These are phyloP conservation scores for Aegilops longissima DNA, from an alignment of 176 grass and related monocot species.

Conservation along the genomic window DNA sequence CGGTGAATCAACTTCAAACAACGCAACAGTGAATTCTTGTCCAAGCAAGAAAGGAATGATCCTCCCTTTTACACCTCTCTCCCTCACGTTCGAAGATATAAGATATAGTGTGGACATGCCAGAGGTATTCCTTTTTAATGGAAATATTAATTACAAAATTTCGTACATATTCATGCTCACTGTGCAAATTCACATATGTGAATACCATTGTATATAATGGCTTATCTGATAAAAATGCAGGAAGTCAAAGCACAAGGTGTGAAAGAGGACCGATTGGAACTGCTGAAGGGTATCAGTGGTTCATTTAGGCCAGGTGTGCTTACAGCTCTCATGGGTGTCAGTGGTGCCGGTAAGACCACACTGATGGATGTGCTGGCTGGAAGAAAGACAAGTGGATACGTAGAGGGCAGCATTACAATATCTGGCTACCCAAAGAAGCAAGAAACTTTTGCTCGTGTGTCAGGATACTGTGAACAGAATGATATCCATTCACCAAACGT, in stretches of 20 bases:
- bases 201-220: background rate
- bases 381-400: constrained; percentile 79
- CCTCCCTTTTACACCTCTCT: constrained; percentile 70
- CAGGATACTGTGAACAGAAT: constrained; percentile 92
- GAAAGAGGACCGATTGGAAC: constrained; percentile 48
- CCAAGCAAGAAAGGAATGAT: constrained; percentile 63
- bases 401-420: constrained; percentile 71
- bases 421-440: constrained; percentile 86
- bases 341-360: constrained; percentile 88
- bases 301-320: constrained; percentile 93
- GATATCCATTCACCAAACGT: constrained; percentile 93
- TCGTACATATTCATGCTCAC: background rate
- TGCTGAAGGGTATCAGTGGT: constrained; percentile 76
- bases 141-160: constrained; percentile 30
- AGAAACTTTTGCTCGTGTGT: constrained; percentile 87
- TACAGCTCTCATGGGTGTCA: constrained; percentile 84
- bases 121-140: constrained; percentile 38
- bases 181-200: background rate
- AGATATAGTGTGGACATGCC: constrained; percentile 85
- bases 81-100: constrained; percentile 66
- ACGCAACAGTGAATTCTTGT: constrained; percentile 19
- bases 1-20: constrained; percentile 15
- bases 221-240: constrained; percentile 17
- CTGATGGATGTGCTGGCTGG: constrained; percentile 92
- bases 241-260: constrained; percentile 74